Evolutionary conservation across 108 stramenopile species (phyloP).

Genomic region (Aureococcus anophagefferens): DNA sequence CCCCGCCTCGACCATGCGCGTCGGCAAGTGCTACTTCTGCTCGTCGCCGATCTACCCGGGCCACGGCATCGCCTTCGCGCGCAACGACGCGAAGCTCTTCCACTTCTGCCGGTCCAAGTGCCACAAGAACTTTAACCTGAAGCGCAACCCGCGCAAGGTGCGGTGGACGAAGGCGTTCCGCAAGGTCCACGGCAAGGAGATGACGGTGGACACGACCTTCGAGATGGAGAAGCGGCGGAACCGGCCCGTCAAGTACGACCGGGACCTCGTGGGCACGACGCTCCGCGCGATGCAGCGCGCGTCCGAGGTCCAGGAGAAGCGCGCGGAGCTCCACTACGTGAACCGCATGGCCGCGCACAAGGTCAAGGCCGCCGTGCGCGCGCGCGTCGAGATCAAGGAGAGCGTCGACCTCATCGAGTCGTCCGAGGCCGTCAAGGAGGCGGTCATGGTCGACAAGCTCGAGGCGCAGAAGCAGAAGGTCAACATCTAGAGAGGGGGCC

Average conservation of each 20-base stretch:
- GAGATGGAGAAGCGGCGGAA: conserved; percentile 98
- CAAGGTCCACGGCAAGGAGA: conserved; percentile 86
- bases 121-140: conserved; percentile 95
- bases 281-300: conserved; percentile 92
- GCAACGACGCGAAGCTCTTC: conserved; percentile 97
- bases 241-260: conserved; percentile 64
- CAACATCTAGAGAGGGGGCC: too few relatives aligned
- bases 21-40: too few relatives aligned
- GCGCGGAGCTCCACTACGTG: conserved; percentile 42
- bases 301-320: conserved; percentile 60
- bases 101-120: conserved; percentile 99
- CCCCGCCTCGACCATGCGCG: too few relatives aligned
- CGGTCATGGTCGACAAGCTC: too few relatives aligned
- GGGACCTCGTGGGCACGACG: conserved; percentile 90
- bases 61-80: conserved; percentile 93
- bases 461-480: too few relatives aligned
- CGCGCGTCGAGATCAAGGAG: neutral
- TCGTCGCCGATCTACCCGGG: conserved; percentile 71
- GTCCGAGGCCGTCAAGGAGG: too few relatives aligned
- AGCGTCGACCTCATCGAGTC: too few relatives aligned
- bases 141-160: conserved; percentile 97
- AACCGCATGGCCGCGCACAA: conserved; percentile 20
- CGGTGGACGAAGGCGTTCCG: conserved; percentile 99
- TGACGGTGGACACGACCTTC: conserved; percentile 92
- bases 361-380: neutral